Evolutionary conservation across 2,329 filamentous ascomycete genomes (phyloP).

Genomic region (Xylaria sp.): DNA sequence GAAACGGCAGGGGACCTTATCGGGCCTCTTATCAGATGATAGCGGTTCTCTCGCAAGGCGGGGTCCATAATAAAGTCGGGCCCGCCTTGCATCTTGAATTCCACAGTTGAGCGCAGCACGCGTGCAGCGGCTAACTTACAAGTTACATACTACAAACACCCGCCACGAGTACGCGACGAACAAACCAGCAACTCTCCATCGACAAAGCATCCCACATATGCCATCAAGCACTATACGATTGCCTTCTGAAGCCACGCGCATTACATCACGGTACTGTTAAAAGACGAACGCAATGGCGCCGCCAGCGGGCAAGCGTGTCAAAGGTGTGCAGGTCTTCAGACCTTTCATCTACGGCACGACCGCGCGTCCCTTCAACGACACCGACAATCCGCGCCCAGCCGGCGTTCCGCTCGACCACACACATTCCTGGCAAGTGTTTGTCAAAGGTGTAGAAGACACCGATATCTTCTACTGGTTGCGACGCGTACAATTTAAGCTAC

Average conservation of each 20-base stretch:
- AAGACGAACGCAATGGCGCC: slow-evolving; percentile 47
- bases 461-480: slow-evolving; percentile 94
- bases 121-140: neutral
- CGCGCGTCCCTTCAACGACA: slow-evolving; percentile 71
- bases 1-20: too few species aligned
- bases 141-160: neutral
- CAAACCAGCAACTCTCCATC: neutral
- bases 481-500: slow-evolving; percentile 95
- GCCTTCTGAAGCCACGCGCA: neutral
- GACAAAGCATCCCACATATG: neutral
- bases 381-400: slow-evolving; percentile 69
- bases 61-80: neutral
- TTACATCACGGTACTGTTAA: neutral
- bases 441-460: slow-evolving; percentile 81
- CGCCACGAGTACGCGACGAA: neutral
- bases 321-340: slow-evolving; percentile 58
- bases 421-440: slow-evolving; percentile 93
- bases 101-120: neutral
- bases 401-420: slow-evolving; percentile 85
- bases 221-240: neutral
- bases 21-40: neutral
- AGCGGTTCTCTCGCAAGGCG: neutral
- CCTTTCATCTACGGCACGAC: slow-evolving; percentile 74
- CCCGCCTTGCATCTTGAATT: neutral
- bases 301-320: slow-evolving; percentile 57